Conservation (phyloP, 257 asterid species). For the Solanum corneliomulleri region DNA sequence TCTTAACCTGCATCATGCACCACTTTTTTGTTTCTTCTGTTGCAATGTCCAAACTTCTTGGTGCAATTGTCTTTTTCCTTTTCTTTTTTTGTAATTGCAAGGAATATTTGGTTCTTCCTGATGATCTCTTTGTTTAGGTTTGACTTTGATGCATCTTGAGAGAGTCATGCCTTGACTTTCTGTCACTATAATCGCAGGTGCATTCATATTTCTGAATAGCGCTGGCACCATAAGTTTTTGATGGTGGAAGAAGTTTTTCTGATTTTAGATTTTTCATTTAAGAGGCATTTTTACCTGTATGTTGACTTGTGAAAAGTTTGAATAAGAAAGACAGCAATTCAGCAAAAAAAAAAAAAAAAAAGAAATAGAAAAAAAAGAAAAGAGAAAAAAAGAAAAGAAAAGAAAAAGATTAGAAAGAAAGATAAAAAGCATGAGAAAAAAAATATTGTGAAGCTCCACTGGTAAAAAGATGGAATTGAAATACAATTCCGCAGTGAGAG, state of each 20-base stretch:
- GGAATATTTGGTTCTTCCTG: background rate
- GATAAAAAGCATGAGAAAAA: background rate
- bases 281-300: constrained; percentile 21
- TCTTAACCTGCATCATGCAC: background rate
- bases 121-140: constrained; percentile 9
- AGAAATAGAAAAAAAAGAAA: background rate
- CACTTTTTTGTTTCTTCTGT: background rate
- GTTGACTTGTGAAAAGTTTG: constrained; percentile 5
- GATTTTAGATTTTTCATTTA: constrained; percentile 13
- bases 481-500: background rate
- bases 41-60: background rate
- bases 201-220: constrained; percentile 46
- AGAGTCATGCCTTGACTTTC: constrained; percentile 21
- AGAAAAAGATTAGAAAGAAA: background rate
- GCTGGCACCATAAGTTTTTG: constrained; percentile 48
- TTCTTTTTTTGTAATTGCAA: constrained; percentile 1
- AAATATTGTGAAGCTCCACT: background rate
- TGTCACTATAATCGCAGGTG: constrained; percentile 66
- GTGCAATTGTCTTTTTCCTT: background rate
- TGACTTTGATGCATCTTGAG: constrained; percentile 24
- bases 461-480: background rate
- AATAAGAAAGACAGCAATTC: background rate
- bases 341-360: background rate
- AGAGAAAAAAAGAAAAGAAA: background rate
- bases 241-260: constrained; percentile 48